Base-by-base conservation (phyloP, 768 basidiomycete genomes). In the Rhodotorula sphaerocarpa region DNA sequence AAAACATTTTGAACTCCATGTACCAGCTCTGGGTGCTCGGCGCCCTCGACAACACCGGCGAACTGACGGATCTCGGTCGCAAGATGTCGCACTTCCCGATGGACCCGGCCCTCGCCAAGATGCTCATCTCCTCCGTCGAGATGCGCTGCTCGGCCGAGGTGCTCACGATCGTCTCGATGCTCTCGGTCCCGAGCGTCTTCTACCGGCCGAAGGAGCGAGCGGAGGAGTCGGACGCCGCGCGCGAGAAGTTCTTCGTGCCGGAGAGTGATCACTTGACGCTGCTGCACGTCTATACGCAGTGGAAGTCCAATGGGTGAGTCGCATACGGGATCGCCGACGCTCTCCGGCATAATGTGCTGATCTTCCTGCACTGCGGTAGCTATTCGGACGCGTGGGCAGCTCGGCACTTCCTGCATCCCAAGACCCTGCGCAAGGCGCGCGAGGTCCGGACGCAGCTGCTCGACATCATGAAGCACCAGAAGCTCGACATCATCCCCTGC, bases 31-130 rank as follows among this genome's bases (percentile, higher is more conserved):
- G 95, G 95, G 92, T 96, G 5, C 85, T 99, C 36, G 92, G 92
- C 41, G 95, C 95, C 12, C 80, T 99, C 30, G 90, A 97, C 78
- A 99, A 96, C 70, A 84, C 92, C 42, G 92, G 95, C n/a, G 89
- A 99, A 77, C 79, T 99, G 65, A 99, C 93, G 4, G 81, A 85
- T 3, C 81, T 84, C 57, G 95, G 95, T 10, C 83, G 88, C 57
- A 95, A 95, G 78, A 97, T 99, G 92, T 92, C 90, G 20, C 90
- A 96, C 72, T 97, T 97, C 77, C 95, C 95, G 6, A 97, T 99
- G 92, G 93, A 96, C 74, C 93, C 93, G 3, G 91, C 89, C 2
- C 55, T 99, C 83, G 91, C 90, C 28, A 97, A 97, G 79, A 97
- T 99, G 90, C 80, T 99, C 60, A 96, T 97, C 72, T 86, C 85